Base-by-base conservation (phyloP, 306 rosid genomes). In the Argentina anserina region DNA sequence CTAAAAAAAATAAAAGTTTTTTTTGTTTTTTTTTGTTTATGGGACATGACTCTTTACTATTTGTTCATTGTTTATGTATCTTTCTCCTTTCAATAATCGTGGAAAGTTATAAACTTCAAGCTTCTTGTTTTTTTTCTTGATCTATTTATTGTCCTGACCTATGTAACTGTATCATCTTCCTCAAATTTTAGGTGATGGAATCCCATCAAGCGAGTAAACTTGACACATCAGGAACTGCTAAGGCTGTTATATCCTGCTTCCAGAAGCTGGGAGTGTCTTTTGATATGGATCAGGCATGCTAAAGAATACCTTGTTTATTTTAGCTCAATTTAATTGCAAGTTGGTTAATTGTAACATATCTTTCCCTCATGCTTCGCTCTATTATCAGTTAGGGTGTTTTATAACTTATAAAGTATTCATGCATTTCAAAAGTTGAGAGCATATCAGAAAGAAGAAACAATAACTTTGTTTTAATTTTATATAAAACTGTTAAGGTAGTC, bases 161-260 rank as follows among this genome's bases (percentile, higher is more conserved):
- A 59, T 61, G 23, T 66, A 59, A 79, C 69, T 75, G 69, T 75
- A 76, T 75, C 75, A 76, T 85, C 61, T 66, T 45, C 62, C 71
- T 36, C 10, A 78, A 80, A 87, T 71, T 62, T 79, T 78, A 94
- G 97, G 97, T 89, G 70, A 79, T 89, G 89, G 97, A 94, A 78
- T 94, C 98, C 65, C 97, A 91, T 83, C 99, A 91, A 84, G 80
- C 97, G 76, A 87, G 89, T 86, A 94, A 94, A 82, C 89, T 74
- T 78, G 99, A 91, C 75, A 80, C 90, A 69, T 94, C 99, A 78
- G 97, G 99, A 82, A 94, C 97, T 69, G 97, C 96, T 14, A 94
- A 89, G 84, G 93, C 96, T 72, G 97, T 94, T 37, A 81, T 94
- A 77, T 89, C 97, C 58, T 89, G 88, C 93, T 94, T 94, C 87